Evolutionary conservation across 2,329 filamentous ascomycete species (phyloP).

Genomic region (Colletotrichum tanaceti): DNA sequence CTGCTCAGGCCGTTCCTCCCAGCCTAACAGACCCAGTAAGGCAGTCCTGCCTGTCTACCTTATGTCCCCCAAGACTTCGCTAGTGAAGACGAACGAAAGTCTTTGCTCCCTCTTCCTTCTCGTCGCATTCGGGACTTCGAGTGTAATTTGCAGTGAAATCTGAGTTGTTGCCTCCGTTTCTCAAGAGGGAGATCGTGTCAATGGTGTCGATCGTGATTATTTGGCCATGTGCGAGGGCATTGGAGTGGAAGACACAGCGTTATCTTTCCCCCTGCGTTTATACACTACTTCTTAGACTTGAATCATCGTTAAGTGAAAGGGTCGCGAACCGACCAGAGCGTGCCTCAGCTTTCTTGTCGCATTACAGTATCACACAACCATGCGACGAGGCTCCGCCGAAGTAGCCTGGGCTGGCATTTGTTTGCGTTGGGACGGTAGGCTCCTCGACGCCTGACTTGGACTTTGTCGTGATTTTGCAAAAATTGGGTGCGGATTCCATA

Average conservation of each 20-base stretch:
- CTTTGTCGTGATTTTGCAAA: neutral
- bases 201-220: too few relatives aligned
- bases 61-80: neutral
- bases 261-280: neutral
- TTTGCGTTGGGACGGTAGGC: neutral
- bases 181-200: neutral
- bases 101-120: neutral
- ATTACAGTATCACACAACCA: conserved; percentile 2
- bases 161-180: neutral
- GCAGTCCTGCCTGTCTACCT: neutral
- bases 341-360: neutral
- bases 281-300: neutral
- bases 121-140: neutral
- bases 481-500: neutral
- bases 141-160: too few relatives aligned
- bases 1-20: neutral
- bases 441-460: neutral
- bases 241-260: too few relatives aligned
- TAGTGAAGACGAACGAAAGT: too few relatives aligned
- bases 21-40: too few relatives aligned
- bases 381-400: neutral
- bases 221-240: neutral
- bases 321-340: neutral
- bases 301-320: neutral
- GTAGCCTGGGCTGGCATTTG: neutral